Evolutionary conservation across 345 rosid genomes (phyloP), one percentile per base, ranked within the genome.

Genomic region (Eucalyptus cloeziana): DNA sequence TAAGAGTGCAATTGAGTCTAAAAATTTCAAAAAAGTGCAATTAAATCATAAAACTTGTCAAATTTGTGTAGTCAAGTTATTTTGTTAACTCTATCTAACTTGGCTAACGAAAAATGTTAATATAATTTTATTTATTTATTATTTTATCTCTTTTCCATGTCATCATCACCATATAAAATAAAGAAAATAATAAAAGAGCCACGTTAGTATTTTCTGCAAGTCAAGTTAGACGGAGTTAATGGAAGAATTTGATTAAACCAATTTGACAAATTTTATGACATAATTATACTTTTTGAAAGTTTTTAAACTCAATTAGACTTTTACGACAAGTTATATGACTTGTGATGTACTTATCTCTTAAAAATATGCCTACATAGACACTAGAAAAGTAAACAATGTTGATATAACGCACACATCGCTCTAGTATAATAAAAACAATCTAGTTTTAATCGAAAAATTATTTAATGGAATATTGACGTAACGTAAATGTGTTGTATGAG

Each of bases 401-500:
- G 13, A 56, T 25, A 56, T 56, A 25, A 56, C 0, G 6, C 27
- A 10, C 30, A 4, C 2, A 13, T 24, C 30, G 4, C 30, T 24
- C 6, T 0, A 56, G 30, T 56, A 6, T 2, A 56, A 56, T 56
- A 24, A 56, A 24, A 56, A 25, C 30, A 22, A 56, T 5, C 58
- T 52, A 1, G 13, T 2, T 56, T 56, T 24, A 22, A 56, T 56
- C 0, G 1, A 25, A 56, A 56, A 56, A 24, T 56, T 9, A 56
- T 56, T 56, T 10, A 56, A 56, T 10, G 62, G 13, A 56, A 56
- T 3, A 13, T 56, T 4, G 12, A 56, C 6, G 2, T 1, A 56
- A 3, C 0, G 0, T 56, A 5, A 24, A 10, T 56, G 27, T 24
- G 30, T 56, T 2, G 13, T 10, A 21, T 19, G 25, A 5, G 6